phyloP scores from a whole-genome alignment of 768 basidiomycete species.

The Lentinula aciculospora region DNA sequence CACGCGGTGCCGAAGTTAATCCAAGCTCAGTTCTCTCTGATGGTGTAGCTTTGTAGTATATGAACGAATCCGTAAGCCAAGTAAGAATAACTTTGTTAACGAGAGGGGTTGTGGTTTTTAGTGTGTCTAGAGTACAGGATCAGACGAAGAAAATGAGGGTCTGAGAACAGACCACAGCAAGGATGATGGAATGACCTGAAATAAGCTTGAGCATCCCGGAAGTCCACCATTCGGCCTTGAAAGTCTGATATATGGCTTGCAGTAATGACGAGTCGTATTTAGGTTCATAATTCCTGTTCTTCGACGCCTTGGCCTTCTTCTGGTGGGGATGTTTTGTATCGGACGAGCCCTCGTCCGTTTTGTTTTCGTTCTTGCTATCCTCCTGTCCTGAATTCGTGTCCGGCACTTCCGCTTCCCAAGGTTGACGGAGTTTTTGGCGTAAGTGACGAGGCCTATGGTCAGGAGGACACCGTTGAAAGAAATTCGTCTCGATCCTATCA shows the following conservation, averaged over 20 bases:
- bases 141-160: background rate
- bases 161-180: background rate
- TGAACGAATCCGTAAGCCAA: slow-evolving; percentile 40
- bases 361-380: background rate
- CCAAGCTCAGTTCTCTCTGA: slow-evolving; percentile 20
- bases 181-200: slow-evolving; percentile 15
- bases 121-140: slow-evolving; percentile 22
- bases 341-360: background rate
- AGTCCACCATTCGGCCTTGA: background rate
- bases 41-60: slow-evolving; percentile 25
- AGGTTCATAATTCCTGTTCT: background rate
- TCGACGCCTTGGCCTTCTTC: background rate
- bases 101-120: slow-evolving; percentile 42
- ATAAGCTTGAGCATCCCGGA: slow-evolving; percentile 8
- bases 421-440: slow-evolving; percentile 3
- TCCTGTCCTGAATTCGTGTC: background rate
- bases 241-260: slow-evolving; percentile 4
- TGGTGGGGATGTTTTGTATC: background rate
- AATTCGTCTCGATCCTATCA: slow-evolving; percentile 4
- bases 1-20: slow-evolving; percentile 27
- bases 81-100: slow-evolving; percentile 42
- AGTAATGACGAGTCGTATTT: slow-evolving; percentile 9
- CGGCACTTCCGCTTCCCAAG: background rate
- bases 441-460: slow-evolving; percentile 7
- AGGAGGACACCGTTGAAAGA: slow-evolving; percentile 8